Evolutionary conservation across 306 rosid genomes (phyloP).

Genomic region (Luffa aegyptiaca): DNA sequence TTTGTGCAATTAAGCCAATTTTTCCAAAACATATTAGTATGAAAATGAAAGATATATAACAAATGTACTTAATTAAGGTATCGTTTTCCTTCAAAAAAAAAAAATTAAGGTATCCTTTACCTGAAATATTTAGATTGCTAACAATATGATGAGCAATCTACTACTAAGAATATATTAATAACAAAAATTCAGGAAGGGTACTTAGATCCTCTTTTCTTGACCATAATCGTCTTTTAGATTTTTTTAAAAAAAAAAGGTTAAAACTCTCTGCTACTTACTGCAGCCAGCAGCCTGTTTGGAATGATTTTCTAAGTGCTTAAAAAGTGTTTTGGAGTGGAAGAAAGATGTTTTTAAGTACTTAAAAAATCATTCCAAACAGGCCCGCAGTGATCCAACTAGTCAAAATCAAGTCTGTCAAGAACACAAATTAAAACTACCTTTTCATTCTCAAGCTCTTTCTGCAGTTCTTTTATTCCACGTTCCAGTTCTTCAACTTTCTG

Average conservation of each 20-base stretch:
- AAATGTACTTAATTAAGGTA: not conserved
- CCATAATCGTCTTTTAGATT: not conserved
- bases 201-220: not conserved
- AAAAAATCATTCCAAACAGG: no score
- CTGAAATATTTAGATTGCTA: not conserved
- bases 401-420: not conserved
- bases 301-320: no score
- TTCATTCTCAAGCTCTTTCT: conserved; percentile 77
- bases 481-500: conserved; percentile 82
- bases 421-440: conserved; percentile 53
- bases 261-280: no score
- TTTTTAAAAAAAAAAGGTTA: not conserved
- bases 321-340: no score
- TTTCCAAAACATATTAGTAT: not conserved
- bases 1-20: not conserved
- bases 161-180: not conserved
- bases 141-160: not conserved
- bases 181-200: not conserved
- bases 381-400: not conserved
- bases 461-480: conserved; percentile 40
- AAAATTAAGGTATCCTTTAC: not conserved
- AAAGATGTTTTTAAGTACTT: no score
- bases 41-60: not conserved
- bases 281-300: no score
- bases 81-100: not conserved